phyloP scores from a whole-genome alignment of 148 eudicot species.

The Spergularia marina region DNA sequence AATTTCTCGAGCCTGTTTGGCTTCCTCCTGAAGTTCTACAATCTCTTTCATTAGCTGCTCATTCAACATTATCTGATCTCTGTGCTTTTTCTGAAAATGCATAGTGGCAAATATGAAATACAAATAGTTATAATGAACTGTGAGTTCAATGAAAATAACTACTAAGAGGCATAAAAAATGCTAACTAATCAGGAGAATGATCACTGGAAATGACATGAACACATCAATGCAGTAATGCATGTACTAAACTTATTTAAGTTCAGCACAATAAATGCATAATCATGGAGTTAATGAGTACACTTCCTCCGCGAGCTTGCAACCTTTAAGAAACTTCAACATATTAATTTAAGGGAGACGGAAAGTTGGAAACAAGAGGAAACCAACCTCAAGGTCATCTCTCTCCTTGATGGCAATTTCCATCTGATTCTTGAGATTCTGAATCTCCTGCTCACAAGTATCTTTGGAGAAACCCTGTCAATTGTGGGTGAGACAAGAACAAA shows the following conservation, averaged over 20 bases:
- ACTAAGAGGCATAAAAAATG: neutral
- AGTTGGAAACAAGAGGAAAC: slow-evolving; percentile 12
- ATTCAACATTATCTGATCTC: slow-evolving; percentile 53
- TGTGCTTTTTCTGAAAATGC: slow-evolving; percentile 48
- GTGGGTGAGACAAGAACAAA: neutral
- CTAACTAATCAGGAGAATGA: neutral
- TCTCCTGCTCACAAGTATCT: slow-evolving; percentile 50
- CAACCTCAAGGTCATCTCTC: slow-evolving; percentile 65
- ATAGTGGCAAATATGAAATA: neutral
- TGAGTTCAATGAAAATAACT: too few relatives aligned
- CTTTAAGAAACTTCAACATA: neutral
- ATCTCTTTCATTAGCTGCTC: slow-evolving; percentile 44
- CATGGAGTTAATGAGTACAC: neutral
- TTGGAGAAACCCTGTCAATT: slow-evolving; percentile 43
- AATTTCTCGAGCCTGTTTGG: slow-evolving; percentile 43
- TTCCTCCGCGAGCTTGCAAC: slow-evolving; percentile 1
- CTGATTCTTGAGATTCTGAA: slow-evolving; percentile 55
- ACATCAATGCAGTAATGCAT: neutral
- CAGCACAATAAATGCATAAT: neutral
- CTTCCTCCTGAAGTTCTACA: slow-evolving; percentile 63
- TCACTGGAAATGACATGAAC: neutral
- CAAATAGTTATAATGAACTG: neutral
- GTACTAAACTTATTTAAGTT: neutral
- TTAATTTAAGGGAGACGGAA: neutral
- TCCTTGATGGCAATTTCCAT: slow-evolving; percentile 56